Evolutionary conservation across 2,329 filamentous ascomycete genomes (phyloP), one percentile per base, ranked within the genome.

Genomic region (Fusarium metavorans): DNA sequence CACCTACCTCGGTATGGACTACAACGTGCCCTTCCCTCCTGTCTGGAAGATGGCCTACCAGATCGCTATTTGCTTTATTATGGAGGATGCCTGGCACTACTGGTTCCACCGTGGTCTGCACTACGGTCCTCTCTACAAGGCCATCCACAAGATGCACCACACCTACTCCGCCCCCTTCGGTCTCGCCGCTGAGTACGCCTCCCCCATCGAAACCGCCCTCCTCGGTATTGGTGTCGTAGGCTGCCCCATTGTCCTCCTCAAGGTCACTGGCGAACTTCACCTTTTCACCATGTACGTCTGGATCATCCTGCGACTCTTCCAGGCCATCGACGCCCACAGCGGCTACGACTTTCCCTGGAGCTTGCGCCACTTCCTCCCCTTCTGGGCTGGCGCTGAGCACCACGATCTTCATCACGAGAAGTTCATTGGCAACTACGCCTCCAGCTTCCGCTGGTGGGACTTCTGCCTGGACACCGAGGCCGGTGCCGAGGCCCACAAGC

Each of bases 381-480:
- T 99, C 90, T 99, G 97, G 97, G 96, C 96, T 65, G 97, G 97
- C 72, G 97, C 97, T 65, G 92, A 97, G 79, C 96, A 98, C 86
- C 97, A 99, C 87, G 97, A 99, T 81, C 88, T 95, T 52, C 97
- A 99, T 86, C 97, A 99, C 86, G 97, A 99, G 88, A 95, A 95
- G 83, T 99, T 99, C 86, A 95, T 99, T 74, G 97, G 97, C 79
- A 99, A 99, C 88, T 99, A 98, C 83, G 88, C 96, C 61, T 98
- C 95, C 82, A 97, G 94, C 88, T 99, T 99, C 91, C 91, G 96
- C 84, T 99, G 97, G 97, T 99, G 97, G 97, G 97, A 99, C 87
- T 97, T 93, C 83, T 83, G 92, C 78, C 89, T 98, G 77, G 95
- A 98, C 85, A 99, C 97, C 72, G 96, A 99, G 89, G 94, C 94